Evolutionary conservation across 306 rosid genomes (phyloP).

Genomic region (Malus domestica): DNA sequence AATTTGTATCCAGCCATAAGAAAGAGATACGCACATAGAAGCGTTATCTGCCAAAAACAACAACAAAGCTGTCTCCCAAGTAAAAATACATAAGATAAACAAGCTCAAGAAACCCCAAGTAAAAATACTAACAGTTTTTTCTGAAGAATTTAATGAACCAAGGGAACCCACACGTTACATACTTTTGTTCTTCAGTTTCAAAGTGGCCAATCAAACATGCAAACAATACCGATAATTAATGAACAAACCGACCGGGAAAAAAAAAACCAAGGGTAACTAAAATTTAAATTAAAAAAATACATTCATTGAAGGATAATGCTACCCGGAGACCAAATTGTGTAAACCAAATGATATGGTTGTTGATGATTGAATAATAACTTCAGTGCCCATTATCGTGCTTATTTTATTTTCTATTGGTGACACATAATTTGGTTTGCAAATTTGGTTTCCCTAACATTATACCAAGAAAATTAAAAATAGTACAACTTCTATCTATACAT

Average conservation of each 20-base stretch:
- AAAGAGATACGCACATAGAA: neutral
- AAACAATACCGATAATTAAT: neutral
- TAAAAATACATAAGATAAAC: neutral
- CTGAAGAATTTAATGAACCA: neutral
- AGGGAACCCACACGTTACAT: neutral
- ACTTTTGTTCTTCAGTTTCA: neutral
- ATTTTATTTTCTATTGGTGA: no score
- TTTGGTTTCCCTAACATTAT: no score
- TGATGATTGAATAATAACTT: no score
- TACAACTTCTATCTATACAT: neutral
- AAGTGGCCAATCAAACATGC: neutral
- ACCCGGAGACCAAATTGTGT: no score
- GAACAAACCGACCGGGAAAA: neutral
- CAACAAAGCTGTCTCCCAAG: no score
- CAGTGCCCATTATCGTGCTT: no score
- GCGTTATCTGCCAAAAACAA: neutral
- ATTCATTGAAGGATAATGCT: no score
- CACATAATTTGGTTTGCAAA: neutral
- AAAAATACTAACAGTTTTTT: neutral
- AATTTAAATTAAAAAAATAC: no score
- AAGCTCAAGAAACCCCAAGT: neutral
- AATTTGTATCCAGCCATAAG: neutral
- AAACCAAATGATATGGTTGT: no score
- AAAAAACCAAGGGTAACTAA: neutral
- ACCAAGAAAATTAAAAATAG: neutral